These are phyloP conservation scores for Termitomyces sp. DNA, from an alignment of 768 basidiomycete species.

Conservation along the genomic window DNA sequence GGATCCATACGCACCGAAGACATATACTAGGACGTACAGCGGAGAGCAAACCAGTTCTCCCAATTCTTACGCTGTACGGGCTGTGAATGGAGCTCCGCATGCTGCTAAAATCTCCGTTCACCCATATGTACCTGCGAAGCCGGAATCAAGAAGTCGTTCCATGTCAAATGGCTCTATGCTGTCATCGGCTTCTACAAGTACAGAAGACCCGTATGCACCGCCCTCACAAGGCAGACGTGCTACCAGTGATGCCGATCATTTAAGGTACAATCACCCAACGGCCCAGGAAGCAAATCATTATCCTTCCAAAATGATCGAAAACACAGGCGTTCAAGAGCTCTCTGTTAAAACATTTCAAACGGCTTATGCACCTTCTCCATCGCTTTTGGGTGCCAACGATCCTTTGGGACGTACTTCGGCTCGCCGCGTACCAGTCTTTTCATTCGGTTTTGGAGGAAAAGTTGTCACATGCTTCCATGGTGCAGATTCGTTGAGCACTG, in stretches of 20 bases:
- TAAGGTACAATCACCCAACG: slow-evolving; percentile 23
- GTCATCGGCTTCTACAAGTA: slow-evolving; percentile 27
- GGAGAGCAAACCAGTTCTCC: slow-evolving; percentile 31
- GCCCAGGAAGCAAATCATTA: slow-evolving; percentile 15
- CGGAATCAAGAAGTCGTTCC: slow-evolving; percentile 34
- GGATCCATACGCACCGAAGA: slow-evolving; percentile 35
- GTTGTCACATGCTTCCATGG: slow-evolving; percentile 87
- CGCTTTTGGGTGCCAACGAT: slow-evolving; percentile 78
- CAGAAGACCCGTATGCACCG: slow-evolving; percentile 35
- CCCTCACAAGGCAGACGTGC: slow-evolving; percentile 19
- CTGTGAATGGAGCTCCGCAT: slow-evolving; percentile 22
- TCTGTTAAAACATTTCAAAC: slow-evolving; percentile 37
- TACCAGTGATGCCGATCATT: slow-evolving; percentile 25
- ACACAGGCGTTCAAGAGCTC: slow-evolving; percentile 28
- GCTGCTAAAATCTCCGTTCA: slow-evolving; percentile 10
- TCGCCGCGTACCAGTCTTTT: slow-evolving; percentile 73
- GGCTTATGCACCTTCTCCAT: slow-evolving; percentile 82
- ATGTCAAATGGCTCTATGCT: slow-evolving; percentile 42
- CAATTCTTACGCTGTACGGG: slow-evolving; percentile 16
- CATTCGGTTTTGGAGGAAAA: slow-evolving; percentile 94
- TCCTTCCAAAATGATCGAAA: slow-evolving; percentile 11
- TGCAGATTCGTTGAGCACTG: slow-evolving; percentile 58
- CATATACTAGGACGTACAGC: slow-evolving; percentile 19
- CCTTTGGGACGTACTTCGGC: slow-evolving; percentile 71
- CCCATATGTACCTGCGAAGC: slow-evolving; percentile 14